Conservation (phyloP, 1,284 basidiomycete genomes). For the Takashimella koratensis region DNA sequence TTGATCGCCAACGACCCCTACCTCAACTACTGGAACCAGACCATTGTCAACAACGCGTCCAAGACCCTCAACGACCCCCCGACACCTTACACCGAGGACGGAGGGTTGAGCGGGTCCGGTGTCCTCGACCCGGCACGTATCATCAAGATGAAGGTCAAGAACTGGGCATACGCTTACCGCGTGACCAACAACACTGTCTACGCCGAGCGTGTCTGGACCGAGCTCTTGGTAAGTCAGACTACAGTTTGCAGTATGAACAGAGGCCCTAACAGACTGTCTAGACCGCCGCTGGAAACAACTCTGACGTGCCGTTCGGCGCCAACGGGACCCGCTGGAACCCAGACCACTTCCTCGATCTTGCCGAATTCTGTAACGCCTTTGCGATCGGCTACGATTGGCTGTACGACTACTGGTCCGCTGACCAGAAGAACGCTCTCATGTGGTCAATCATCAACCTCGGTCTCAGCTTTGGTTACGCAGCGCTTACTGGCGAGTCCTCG, state of each 20-base stretch:
- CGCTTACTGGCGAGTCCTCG: conserved; percentile 48
- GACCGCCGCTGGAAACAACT: conserved; percentile 44
- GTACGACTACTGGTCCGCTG: conserved; percentile 74
- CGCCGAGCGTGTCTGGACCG: conserved; percentile 77
- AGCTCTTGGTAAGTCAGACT: conserved; percentile 61
- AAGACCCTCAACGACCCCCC: conserved; percentile 61
- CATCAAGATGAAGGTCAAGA: conserved; percentile 87
- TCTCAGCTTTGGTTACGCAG: conserved; percentile 60
- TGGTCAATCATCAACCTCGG: conserved; percentile 75
- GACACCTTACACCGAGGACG: conserved; percentile 72
- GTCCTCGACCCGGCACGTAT: conserved; percentile 88
- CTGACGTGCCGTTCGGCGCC: conserved; percentile 60
- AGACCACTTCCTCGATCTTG: conserved; percentile 88
- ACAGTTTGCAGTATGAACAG: too few relatives aligned
- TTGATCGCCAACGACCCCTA: conserved; percentile 83
- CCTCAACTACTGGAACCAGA: conserved; percentile 81
- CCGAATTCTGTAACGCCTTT: conserved; percentile 80
- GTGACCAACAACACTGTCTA: conserved; percentile 82
- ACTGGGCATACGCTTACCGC: conserved; percentile 85
- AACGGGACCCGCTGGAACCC: conserved; percentile 69
- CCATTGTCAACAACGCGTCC: conserved; percentile 88
- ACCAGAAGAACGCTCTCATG: conserved; percentile 69
- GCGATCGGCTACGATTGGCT: conserved; percentile 94
- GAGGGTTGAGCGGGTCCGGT: conserved; percentile 65
- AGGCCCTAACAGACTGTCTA: conserved; percentile 6